Conservation (phyloP, 768 basidiomycete genomes). For the Imleria badia region DNA sequence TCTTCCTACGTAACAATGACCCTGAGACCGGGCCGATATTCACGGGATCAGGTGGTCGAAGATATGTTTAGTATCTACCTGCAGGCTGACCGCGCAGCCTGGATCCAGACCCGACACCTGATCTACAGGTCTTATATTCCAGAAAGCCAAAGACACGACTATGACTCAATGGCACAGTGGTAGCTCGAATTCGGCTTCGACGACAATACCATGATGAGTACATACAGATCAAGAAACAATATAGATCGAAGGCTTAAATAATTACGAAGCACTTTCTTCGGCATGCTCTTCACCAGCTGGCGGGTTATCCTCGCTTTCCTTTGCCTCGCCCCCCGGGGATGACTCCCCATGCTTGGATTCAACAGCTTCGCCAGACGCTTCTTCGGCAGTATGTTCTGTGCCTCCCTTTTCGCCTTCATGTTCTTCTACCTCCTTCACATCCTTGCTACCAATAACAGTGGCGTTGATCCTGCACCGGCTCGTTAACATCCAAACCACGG, state of each 20-base stretch:
- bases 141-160: too few relatives aligned
- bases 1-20: too few relatives aligned
- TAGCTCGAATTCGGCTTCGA: neutral
- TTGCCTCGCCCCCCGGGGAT: constrained; percentile 20
- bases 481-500: neutral
- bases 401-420: constrained; percentile 33
- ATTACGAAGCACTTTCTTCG: constrained; percentile 19
- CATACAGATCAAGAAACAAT: constrained; percentile 3
- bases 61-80: too few relatives aligned
- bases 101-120: too few relatives aligned
- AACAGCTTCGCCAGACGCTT: constrained; percentile 24
- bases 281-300: constrained; percentile 16
- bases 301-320: constrained; percentile 23
- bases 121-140: too few relatives aligned
- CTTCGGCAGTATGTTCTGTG: constrained; percentile 27
- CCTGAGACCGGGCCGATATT: too few relatives aligned
- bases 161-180: too few relatives aligned
- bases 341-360: constrained; percentile 27
- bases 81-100: too few relatives aligned
- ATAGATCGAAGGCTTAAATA: constrained; percentile 3
- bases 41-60: too few relatives aligned
- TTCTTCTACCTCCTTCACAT: constrained; percentile 41
- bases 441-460: constrained; percentile 70
- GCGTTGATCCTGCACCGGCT: constrained; percentile 62
- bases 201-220: neutral